A percentile compares a stretch with the other conserved stretches of the same genome.
Evolutionary conservation across 768 basidiomycete species (phyloP).

Genomic region (Suillus alpinus): DNA sequence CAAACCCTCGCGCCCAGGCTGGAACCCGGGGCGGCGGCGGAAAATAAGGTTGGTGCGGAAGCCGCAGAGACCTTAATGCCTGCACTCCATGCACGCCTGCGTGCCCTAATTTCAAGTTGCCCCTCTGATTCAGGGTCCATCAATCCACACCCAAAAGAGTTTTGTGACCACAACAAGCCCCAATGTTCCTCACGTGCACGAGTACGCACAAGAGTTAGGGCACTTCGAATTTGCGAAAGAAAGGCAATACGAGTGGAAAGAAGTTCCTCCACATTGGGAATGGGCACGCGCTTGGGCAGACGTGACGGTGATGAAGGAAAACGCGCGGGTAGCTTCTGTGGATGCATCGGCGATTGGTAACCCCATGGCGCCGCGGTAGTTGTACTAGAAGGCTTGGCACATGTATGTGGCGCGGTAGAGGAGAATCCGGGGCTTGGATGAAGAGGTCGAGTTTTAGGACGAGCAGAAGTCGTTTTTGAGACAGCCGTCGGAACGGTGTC

Average conservation of each 20-base stretch:
- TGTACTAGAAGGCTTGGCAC: neutral
- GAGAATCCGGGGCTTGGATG: slow-evolving; percentile 3
- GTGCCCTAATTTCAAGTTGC: slow-evolving; percentile 54
- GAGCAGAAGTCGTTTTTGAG: slow-evolving; percentile 22
- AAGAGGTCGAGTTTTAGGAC: slow-evolving; percentile 24
- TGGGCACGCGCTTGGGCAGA: slow-evolving; percentile 1
- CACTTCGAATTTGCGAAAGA: slow-evolving; percentile 39
- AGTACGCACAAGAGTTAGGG: slow-evolving; percentile 40
- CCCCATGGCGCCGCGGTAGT: neutral
- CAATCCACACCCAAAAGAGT: neutral
- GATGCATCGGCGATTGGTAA: neutral
- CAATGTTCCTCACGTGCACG: slow-evolving; percentile 41
- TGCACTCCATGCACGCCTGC: slow-evolving; percentile 67
- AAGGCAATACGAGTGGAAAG: slow-evolving; percentile 14
- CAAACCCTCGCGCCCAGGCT: slow-evolving; percentile 13
- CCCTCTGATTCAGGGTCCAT: slow-evolving; percentile 24
- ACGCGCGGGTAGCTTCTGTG: neutral
- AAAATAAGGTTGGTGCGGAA: neutral
- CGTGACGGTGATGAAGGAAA: slow-evolving; percentile 6
- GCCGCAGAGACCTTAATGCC: slow-evolving; percentile 37
- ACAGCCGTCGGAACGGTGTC: slow-evolving; percentile 4
- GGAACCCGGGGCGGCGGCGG: neutral
- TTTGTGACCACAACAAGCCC: slow-evolving; percentile 32
- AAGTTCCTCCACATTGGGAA: slow-evolving; percentile 10
- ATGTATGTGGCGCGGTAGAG: neutral